Evolutionary conservation across 345 rosid genomes (phyloP).

Genomic region (Brassica juncea): DNA sequence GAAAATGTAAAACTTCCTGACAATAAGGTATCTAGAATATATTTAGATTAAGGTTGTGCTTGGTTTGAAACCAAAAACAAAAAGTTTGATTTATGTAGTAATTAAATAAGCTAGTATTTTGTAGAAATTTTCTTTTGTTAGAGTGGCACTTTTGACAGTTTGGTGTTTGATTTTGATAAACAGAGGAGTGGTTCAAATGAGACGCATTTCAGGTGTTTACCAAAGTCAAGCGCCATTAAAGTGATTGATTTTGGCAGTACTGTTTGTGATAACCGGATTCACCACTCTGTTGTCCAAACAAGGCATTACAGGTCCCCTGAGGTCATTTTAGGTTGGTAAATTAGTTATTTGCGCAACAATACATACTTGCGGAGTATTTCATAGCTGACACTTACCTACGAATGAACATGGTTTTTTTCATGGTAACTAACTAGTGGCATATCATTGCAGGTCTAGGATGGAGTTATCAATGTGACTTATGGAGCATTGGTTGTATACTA

Average conservation of each 20-base stretch:
- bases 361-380: background rate
- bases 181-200: slow-evolving; percentile 59
- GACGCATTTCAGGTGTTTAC: slow-evolving; percentile 62
- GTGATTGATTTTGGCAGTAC: slow-evolving; percentile 93
- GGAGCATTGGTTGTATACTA: slow-evolving; percentile 86
- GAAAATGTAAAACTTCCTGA: slow-evolving; percentile 70
- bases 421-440: slow-evolving; percentile 12
- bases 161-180: slow-evolving; percentile 43
- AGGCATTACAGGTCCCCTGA: slow-evolving; percentile 90
- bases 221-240: slow-evolving; percentile 89
- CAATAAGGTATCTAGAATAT: slow-evolving; percentile 54
- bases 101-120: slow-evolving; percentile 16
- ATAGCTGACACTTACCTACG: background rate
- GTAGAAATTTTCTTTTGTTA: background rate
- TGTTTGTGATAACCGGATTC: slow-evolving; percentile 73
- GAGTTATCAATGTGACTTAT: slow-evolving; percentile 84
- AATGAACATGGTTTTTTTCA: background rate
- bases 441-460: slow-evolving; percentile 71
- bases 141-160: slow-evolving; percentile 14
- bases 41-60: slow-evolving; percentile 33
- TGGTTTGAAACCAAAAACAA: background rate
- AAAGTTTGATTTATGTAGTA: background rate
- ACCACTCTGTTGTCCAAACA: slow-evolving; percentile 76
- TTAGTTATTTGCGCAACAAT: background rate
- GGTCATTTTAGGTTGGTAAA: slow-evolving; percentile 67